Conservation (phyloP, 768 basidiomycete genomes). For the Termitomyces sp. region DNA sequence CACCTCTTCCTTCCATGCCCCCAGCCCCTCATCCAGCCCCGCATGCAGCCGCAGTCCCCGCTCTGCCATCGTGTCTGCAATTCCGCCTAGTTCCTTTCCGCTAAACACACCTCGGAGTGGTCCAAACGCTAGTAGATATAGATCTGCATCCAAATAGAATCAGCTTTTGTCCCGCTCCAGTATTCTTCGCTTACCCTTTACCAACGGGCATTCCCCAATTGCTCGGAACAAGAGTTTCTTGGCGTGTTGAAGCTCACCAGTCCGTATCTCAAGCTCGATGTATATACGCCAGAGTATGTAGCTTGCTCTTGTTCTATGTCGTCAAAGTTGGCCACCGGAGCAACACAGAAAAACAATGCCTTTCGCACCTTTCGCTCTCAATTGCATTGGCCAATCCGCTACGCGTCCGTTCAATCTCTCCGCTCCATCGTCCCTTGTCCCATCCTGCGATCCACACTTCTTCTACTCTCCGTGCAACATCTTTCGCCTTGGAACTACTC, state of each 20-base stretch:
- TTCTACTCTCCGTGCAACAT: slow-evolving; percentile 49
- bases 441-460: slow-evolving; percentile 82
- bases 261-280: slow-evolving; percentile 72
- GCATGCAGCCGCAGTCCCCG: slow-evolving; percentile 58
- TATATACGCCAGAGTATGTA: slow-evolving; percentile 67
- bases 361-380: slow-evolving; percentile 59
- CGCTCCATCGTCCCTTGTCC: slow-evolving; percentile 68
- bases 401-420: slow-evolving; percentile 67
- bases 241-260: slow-evolving; percentile 50
- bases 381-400: slow-evolving; percentile 57
- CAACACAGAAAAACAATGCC: no score
- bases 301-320: slow-evolving; percentile 57
- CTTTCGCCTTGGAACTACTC: slow-evolving; percentile 41
- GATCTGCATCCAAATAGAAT: slow-evolving; percentile 33
- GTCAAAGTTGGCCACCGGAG: neutral
- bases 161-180: neutral
- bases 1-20: slow-evolving; percentile 34
- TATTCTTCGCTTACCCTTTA: slow-evolving; percentile 50
- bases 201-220: slow-evolving; percentile 66
- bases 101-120: slow-evolving; percentile 61
- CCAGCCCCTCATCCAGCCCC: slow-evolving; percentile 54
- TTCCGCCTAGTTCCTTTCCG: slow-evolving; percentile 48
- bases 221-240: slow-evolving; percentile 74
- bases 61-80: slow-evolving; percentile 76
- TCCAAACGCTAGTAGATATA: slow-evolving; percentile 77